Base-by-base conservation (phyloP, 2,329 filamentous ascomycete species). In the Colletotrichum sp. region DNA sequence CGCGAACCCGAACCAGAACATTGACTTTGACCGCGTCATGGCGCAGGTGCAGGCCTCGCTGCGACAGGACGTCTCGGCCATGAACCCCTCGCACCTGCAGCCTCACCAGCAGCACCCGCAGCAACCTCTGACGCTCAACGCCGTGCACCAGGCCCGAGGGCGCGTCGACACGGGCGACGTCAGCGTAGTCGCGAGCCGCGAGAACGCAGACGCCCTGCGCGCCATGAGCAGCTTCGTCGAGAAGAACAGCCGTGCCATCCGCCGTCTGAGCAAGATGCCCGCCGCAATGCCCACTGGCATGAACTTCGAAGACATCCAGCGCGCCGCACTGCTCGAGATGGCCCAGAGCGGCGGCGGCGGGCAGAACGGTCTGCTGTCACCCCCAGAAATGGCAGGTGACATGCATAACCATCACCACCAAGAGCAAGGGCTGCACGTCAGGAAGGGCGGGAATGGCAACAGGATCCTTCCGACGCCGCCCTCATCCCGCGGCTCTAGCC, bases 21-120 rank as follows among this genome's bases (percentile, higher is more conserved):
- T 89, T 30, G 86, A 88, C 72, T 88, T 89, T 75, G 87, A 89
- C 79, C 83, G 83, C 24, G 83, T 88, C 32, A 84, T 89, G 77
- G 83, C 81, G n/a, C 85, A 87, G 71, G 85, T 88, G 26, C 84
- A 85, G 52, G 82, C 82, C 64, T 85, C 80, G 32, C 78, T 84
- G 16, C 77, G 77, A 59, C 72, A 78, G 26, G 30, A 78, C 44
- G 44, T 80, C 72, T 30, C 78, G 80, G 18, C 34, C 10, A 44
- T 55, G 28, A 26, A 36, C 49, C 13, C 57, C 55, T 26, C 77
- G 75, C 78, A 63, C 76, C 79, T 52, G 24, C 64, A 52, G 15
- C 24, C 78, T 76, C 32, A 80, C 34, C 79, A 82, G 80, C 79
- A 78, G 36, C 78, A 80, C 30, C 78, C 77, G 39, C 79, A 82